Conservation (phyloP, 176 grass and related monocot genomes). For the Aegilops tauschii region DNA sequence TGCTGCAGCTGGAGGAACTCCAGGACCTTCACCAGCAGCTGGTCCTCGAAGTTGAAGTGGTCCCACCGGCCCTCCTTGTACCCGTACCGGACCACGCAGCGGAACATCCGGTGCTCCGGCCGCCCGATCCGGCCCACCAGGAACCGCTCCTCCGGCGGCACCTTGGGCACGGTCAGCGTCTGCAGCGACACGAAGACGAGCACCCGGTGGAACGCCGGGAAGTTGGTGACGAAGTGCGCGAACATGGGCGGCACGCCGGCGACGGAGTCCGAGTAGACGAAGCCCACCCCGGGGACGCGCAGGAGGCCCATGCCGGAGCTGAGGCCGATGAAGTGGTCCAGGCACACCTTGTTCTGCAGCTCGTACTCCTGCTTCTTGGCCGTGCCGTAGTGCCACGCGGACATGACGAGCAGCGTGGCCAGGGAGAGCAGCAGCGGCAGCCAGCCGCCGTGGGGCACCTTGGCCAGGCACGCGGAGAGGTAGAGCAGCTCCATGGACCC, state of each 20-base stretch:
- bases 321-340: constrained; percentile 53
- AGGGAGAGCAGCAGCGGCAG: constrained; percentile 67
- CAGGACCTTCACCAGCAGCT: constrained; percentile 73
- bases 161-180: constrained; percentile 76
- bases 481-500: constrained; percentile 75
- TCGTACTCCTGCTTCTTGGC: constrained; percentile 69
- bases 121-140: constrained; percentile 59
- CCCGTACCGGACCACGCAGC: constrained; percentile 64
- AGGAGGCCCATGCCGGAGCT: constrained; percentile 69
- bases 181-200: constrained; percentile 76
- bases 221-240: constrained; percentile 95
- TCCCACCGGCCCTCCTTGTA: constrained; percentile 78
- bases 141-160: constrained; percentile 52
- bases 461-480: constrained; percentile 63
- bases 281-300: constrained; percentile 68
- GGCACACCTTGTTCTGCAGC: constrained; percentile 77
- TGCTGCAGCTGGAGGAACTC: constrained; percentile 64
- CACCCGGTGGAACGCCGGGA: constrained; percentile 85
- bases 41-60: constrained; percentile 73
- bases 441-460: constrained; percentile 80
- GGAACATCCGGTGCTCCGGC: constrained; percentile 53
- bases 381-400: constrained; percentile 88
- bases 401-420: constrained; percentile 54
- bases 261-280: constrained; percentile 60
- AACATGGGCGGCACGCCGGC: constrained; percentile 74